Base-by-base conservation (phyloP, 2,329 filamentous ascomycete species). In the Botryotinia calthae region DNA sequence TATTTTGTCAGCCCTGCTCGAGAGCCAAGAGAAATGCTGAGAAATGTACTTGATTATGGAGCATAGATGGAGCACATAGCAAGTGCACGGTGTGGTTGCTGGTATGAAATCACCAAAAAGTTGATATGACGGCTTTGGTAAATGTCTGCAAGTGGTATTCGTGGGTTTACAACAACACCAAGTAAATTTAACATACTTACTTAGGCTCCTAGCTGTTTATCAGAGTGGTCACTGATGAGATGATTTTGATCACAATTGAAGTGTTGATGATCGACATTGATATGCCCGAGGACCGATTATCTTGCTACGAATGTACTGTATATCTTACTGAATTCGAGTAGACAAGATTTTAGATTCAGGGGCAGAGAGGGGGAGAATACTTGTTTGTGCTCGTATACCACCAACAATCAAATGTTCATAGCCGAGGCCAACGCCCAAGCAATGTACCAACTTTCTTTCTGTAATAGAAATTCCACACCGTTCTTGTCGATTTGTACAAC, bases 1-100 rank as follows among this genome's bases (percentile, higher is more conserved):
- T n/a, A 54, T 46, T 44, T 34, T 46, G n/a, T 71, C 70, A 71
- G 61, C 70, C 70, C 70, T 71, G 46, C 22, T 46, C 42, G 14
- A 56, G 14, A 68, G 34, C 48, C 64, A 56, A 42, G 48, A 42
- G 48, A 56, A 40, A 40, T 37, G 34, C 37, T 37, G 37, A 61
- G 31, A 34, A 61, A 37, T 51, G 48, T 14, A 51, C 48, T 51
- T n/a, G 4, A 51, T n/a, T 51, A 61, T 61, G 58, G 58, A 61
- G 10, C 31, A 37, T 37, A 37, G 37, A 37, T 37, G 37, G 37
- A 37, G 37, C 37, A 37, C 37, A 25, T 37, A 61, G 56, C 31
- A 34, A 25, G 58, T 61, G 58, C 58, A 66, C 44, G 44, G 44
- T 65, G 10, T 64, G 42, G 48, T 51, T 51, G 22, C 48, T 51